Conservation (phyloP, 129 eudicot genomes). For the Kitagawia praeruptora region DNA sequence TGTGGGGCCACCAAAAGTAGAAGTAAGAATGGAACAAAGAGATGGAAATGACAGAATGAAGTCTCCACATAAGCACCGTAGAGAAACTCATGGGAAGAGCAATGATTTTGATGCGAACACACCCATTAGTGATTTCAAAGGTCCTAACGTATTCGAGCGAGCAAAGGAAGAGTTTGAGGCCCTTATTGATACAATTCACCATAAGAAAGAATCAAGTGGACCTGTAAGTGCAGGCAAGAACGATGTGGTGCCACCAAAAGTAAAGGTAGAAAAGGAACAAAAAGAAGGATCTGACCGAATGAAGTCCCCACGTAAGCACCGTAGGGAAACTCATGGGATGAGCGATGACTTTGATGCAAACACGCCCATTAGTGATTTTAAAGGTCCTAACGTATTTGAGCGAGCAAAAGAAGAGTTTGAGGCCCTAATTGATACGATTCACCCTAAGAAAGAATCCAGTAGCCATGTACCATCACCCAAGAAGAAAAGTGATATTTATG, state of each 20-base stretch:
- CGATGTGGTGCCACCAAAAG: conserved; percentile 16
- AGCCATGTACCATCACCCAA: background rate
- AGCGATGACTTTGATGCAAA: conserved; percentile 53
- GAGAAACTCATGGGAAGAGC: conserved; percentile 65
- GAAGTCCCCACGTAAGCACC: conserved; percentile 36
- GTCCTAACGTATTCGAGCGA: conserved; percentile 66
- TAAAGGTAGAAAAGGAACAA: conserved; percentile 26
- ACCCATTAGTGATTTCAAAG: conserved; percentile 45
- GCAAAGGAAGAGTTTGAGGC: conserved; percentile 86
- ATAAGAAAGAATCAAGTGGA: conserved; percentile 31
- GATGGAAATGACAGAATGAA: conserved; percentile 24
- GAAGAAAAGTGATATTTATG: background rate
- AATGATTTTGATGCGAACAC: conserved; percentile 52
- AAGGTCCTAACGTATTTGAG: conserved; percentile 65
- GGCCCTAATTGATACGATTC: conserved; percentile 54
- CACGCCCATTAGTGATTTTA: conserved; percentile 57
- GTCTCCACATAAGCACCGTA: conserved; percentile 7
- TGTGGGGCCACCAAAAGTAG: conserved; percentile 20
- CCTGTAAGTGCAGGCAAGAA: conserved; percentile 25
- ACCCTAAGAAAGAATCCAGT: conserved; percentile 34
- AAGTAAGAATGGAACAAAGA: conserved; percentile 30
- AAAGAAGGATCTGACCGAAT: conserved; percentile 18
- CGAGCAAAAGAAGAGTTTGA: conserved; percentile 86
- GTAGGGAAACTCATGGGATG: conserved; percentile 66
- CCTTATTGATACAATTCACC: conserved; percentile 42